Evolutionary conservation across 2,329 filamentous ascomycete genomes (phyloP), one percentile per base, ranked within the genome.

Genomic region (Magnaporthiopsis incrustans): DNA sequence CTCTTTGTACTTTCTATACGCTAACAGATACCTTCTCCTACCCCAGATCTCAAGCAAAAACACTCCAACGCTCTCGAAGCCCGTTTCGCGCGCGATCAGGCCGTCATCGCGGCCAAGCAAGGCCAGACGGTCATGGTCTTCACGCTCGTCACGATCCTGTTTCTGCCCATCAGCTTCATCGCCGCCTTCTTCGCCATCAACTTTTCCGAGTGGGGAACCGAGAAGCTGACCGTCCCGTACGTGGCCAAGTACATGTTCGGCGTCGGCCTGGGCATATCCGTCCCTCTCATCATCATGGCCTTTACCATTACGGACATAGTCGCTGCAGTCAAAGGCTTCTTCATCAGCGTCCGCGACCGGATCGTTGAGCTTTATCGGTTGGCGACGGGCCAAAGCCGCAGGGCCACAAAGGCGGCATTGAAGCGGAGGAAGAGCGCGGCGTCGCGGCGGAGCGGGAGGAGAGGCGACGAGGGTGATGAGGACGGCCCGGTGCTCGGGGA

Each of bases 61-160:
- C 85, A 89, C 65, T 85, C 85, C 67, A 89, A 89, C 73, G 85
- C 85, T 0, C 82, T 88, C 60, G 86, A 89, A 70, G 86, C 86
- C 1, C 81, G 85, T 3, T 88, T 83, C 63, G 81, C 82, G 0
- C 77, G 82, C 25, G 83, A 88, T 61, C 85, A 88, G 71, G 86
- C 86, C 0, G 80, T 83, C 3, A 82, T 83, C 1, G 86, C 86
- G 0, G 83, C 85, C 0, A 77, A 81, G 10, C 75, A 79, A 60
- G 77, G 77, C 10, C 77, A 78, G 69, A 78, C 77, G 0, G 72
- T 80, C 60, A 76, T 79, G 73, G 73, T 77, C 0, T 79, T 80
- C 66, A 79, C 78, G 8, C 78, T 79, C 60, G 77, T 79, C 14
- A 79, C 78, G 1, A 78, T 79, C 60, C 66, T 80, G 6, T 80